Evolutionary conservation across 345 rosid genomes (phyloP).

Genomic region (Passiflora organensis): DNA sequence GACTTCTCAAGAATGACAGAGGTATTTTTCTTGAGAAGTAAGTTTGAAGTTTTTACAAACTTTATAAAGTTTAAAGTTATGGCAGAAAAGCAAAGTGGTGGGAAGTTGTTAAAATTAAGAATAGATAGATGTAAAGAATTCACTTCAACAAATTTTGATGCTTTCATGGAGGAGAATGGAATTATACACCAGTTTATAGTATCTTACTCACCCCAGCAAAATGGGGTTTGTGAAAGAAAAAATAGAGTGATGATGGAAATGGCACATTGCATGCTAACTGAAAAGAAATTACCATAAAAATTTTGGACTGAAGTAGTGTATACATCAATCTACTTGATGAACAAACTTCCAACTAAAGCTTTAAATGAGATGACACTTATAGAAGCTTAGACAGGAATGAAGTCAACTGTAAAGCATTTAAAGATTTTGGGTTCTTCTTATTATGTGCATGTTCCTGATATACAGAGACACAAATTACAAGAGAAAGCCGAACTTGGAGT

Average conservation of each 20-base stretch:
- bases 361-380: not conserved
- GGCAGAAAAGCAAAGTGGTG: slow-evolving; percentile 4
- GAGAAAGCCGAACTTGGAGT: not conserved
- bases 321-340: not conserved
- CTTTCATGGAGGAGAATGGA: not conserved
- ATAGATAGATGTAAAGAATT: not conserved
- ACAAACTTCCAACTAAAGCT: not conserved
- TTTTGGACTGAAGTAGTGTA: not conserved
- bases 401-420: not conserved
- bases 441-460: not conserved
- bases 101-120: not conserved
- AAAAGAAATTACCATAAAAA: not conserved
- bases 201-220: not conserved
- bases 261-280: not conserved
- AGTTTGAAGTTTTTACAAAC: not conserved
- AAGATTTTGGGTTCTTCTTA: slow-evolving; percentile 1
- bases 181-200: not conserved
- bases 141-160: not conserved
- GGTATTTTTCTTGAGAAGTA: not conserved
- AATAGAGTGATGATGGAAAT: not conserved
- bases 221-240: not conserved
- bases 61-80: not conserved
- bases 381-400: not conserved
- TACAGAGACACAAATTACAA: not conserved
- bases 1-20: not conserved